These are phyloP conservation scores for Hamigera avellanea DNA, from an alignment of 495 filamentous ascomycete species.

Conservation along the genomic window DNA sequence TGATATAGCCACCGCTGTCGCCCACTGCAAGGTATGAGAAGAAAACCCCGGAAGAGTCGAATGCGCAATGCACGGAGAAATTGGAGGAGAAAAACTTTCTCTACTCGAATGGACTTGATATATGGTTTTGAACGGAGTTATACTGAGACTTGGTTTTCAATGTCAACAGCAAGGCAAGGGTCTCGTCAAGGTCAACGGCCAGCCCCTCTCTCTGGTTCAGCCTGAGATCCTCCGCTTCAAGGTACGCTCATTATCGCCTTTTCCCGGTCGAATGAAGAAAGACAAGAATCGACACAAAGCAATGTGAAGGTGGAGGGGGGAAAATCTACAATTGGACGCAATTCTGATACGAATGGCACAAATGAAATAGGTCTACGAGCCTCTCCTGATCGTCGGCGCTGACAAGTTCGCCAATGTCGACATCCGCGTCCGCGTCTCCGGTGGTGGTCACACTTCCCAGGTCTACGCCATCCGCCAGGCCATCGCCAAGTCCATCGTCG, in stretches of 20 bases:
- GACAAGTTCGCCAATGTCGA: slow-evolving; percentile 96
- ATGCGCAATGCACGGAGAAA: neutral
- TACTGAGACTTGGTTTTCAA: slow-evolving; percentile 20
- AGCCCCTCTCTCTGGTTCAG: slow-evolving; percentile 84
- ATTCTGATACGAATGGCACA: slow-evolving; percentile 1
- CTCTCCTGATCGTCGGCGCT: slow-evolving; percentile 85
- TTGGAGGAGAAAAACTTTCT: too few relatives aligned
- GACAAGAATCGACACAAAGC: too few relatives aligned
- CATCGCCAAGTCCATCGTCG: slow-evolving; percentile 94
- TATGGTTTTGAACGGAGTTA: slow-evolving; percentile 9
- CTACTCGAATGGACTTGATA: slow-evolving; percentile 1
- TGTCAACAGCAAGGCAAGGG: slow-evolving; percentile 70
- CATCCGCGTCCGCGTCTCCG: slow-evolving; percentile 91
- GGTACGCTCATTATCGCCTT: slow-evolving; percentile 29
- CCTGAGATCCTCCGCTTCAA: slow-evolving; percentile 97
- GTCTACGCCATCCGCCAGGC: slow-evolving; percentile 98
- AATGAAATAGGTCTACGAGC: slow-evolving; percentile 72
- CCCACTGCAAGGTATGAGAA: slow-evolving; percentile 80
- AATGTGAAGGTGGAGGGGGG: too few relatives aligned
- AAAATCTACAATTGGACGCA: too few relatives aligned
- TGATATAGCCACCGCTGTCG: slow-evolving; percentile 63
- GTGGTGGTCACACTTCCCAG: slow-evolving; percentile 97
- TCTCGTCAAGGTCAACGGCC: slow-evolving; percentile 97
- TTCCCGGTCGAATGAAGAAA: neutral
- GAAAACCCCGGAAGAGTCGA: slow-evolving; percentile 1